A percentile compares a stretch with the other conserved stretches of the same genome.
Evolutionary conservation across 2,329 filamentous ascomycete genomes (phyloP).

Genomic region (Talaromyces piceae): DNA sequence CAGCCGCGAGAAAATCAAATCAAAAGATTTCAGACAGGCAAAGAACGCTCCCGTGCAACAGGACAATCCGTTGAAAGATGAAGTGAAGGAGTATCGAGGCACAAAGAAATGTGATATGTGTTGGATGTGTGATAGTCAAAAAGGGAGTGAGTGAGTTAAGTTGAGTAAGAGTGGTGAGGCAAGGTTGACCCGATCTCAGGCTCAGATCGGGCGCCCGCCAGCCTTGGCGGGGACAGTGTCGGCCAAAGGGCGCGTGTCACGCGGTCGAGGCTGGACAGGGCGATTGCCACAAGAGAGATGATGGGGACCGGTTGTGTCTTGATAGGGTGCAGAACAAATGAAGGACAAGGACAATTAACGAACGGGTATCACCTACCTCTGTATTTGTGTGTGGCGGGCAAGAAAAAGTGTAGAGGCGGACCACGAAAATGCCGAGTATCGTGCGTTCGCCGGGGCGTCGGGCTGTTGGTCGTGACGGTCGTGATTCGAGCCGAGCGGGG

Average conservation of each 20-base stretch:
- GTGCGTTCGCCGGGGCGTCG: slow-evolving; percentile 1
- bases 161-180: slow-evolving; percentile 2
- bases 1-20: background rate
- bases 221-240: slow-evolving; percentile 2
- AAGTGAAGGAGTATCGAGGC: background rate
- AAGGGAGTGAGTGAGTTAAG: background rate
- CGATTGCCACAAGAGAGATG: background rate
- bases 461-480: slow-evolving; percentile 2
- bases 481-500: too few relatives aligned
- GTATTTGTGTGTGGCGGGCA: background rate
- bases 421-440: background rate
- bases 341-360: background rate
- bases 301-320: background rate
- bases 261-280: slow-evolving; percentile 7
- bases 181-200: slow-evolving; percentile 4
- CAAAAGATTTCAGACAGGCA: background rate
- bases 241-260: slow-evolving; percentile 8
- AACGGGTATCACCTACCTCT: background rate
- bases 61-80: background rate
- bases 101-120: background rate
- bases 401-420: background rate
- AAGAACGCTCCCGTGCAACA: background rate
- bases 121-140: background rate
- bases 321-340: background rate
- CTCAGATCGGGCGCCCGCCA: slow-evolving; percentile 3